Base-by-base conservation (phyloP, 768 basidiomycete genomes). In the Pisolithus marmoratus region DNA sequence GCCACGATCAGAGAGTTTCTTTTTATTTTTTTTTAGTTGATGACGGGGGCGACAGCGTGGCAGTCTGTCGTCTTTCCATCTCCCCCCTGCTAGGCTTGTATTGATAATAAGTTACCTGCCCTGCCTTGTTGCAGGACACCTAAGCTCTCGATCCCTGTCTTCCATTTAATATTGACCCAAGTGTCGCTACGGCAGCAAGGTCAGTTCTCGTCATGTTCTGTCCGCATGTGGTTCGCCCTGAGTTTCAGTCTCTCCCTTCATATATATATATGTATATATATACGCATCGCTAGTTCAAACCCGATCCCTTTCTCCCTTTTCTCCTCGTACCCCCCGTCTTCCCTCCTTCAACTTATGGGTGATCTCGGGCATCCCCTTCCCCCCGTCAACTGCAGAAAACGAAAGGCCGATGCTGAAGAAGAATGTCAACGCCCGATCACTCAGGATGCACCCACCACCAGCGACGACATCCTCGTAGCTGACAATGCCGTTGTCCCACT, bases 341-440 rank as follows among this genome's bases (percentile, higher is more conserved):
- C 57, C 54, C 58, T 71, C 54, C 52, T 56, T 54, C 48, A 52
- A 49, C 48, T 53, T 54, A 85, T 86, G 83, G 82, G 84, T 72
- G 76, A 83, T 74, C 74, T 82, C 57, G 74, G 79, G 59, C 79
- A 82, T 55, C 72, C 75, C 50, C 67, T 70, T 58, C 76, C 77
- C 53, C 60, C 75, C 70, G 47, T 65, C 49, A 68, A 77, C 75
- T 74, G 75, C 63, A 77, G 82, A 63, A 88, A 88, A 69, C 82
- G 86, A 58, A 88, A 89, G 70, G 78, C 82, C 0, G 78, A 78
- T 64, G 49, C 63, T 26, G 82, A 85, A 52, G 74, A 76, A 43
- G 68, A 69, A 42, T 51, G 41, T n/a, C 58, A 59, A 26, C 55
- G 43, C 41, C 53, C 56, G 45, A 76, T 78, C 62, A 49, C 54